A percentile compares a stretch with the other conserved stretches of the same genome.
Evolutionary conservation across 2,329 filamentous ascomycete species (phyloP).

Genomic region (Aspergillus aculeatinus): DNA sequence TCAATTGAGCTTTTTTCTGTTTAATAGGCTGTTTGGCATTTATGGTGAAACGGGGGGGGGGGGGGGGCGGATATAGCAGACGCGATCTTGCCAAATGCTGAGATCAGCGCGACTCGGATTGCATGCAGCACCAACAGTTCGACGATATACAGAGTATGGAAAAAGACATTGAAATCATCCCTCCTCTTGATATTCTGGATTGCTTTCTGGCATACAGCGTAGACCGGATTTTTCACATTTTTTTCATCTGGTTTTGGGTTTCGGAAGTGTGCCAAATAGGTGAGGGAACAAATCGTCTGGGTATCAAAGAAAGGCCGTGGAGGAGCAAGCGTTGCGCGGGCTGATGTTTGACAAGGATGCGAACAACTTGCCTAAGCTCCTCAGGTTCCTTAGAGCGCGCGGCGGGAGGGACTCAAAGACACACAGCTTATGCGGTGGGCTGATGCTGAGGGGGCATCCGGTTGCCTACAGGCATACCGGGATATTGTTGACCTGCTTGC

Average conservation of each 20-base stretch:
- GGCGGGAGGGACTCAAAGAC: slow-evolving; percentile 12
- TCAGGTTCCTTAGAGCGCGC: slow-evolving; percentile 21
- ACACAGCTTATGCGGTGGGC: slow-evolving; percentile 64
- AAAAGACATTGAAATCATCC: slow-evolving; percentile 10
- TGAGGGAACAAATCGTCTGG: slow-evolving; percentile 32
- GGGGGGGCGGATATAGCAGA: slow-evolving; percentile 15
- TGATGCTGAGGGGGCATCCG: slow-evolving; percentile 81
- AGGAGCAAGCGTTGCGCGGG: slow-evolving; percentile 25
- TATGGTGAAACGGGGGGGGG: slow-evolving; percentile 6
- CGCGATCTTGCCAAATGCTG: slow-evolving; percentile 14
- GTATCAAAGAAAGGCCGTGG: slow-evolving; percentile 39
- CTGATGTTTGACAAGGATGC: slow-evolving; percentile 25
- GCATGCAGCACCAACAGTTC: slow-evolving; percentile 13
- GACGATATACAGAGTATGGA: slow-evolving; percentile 24
- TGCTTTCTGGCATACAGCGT: slow-evolving; percentile 18
- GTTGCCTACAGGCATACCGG: slow-evolving; percentile 69
- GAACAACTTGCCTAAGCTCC: slow-evolving; percentile 27
- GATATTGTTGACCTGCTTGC: slow-evolving; percentile 67
- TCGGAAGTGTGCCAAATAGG: slow-evolving; percentile 20
- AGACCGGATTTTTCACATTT: slow-evolving; percentile 11
- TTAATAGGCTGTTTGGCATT: slow-evolving; percentile 15
- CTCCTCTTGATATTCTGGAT: slow-evolving; percentile 9
- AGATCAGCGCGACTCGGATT: slow-evolving; percentile 15
- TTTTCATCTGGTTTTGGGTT: background rate
- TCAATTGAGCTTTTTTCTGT: slow-evolving; percentile 14